Conservation (phyloP, 192 early-diverging fungal genomes). For the Backusella tuberculispora region DNA sequence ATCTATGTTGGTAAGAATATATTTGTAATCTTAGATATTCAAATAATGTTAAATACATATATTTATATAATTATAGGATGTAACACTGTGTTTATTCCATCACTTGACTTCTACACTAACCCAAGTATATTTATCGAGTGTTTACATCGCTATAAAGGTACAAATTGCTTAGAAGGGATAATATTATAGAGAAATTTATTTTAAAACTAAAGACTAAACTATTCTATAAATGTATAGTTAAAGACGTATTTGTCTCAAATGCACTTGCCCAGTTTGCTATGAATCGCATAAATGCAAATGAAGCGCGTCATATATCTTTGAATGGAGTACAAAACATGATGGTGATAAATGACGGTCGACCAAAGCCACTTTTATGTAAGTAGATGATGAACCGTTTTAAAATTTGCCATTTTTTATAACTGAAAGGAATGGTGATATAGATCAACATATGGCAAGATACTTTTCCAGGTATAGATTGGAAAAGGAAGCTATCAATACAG, state of each 20-base stretch:
- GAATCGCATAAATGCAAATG: conserved; percentile 46
- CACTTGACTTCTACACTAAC: conserved; percentile 59
- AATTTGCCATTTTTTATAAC: neutral
- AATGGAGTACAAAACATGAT: conserved; percentile 65
- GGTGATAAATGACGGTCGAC: conserved; percentile 58
- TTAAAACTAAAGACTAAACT: neutral
- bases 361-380: conserved; percentile 51
- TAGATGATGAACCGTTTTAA: neutral
- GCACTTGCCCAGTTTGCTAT: conserved; percentile 73
- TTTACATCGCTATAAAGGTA: conserved; percentile 69
- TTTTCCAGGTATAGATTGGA: conserved; percentile 70
- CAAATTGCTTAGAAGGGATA: no score
- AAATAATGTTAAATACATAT: neutral
- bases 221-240: conserved; percentile 46
- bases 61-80: conserved; percentile 45
- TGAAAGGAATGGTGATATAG: conserved; percentile 8
- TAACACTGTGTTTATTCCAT: conserved; percentile 65
- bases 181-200: neutral
- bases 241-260: conserved; percentile 68
- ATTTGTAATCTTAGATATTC: neutral
- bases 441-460: conserved; percentile 58
- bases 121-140: conserved; percentile 74
- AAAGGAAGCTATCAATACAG: conserved; percentile 67
- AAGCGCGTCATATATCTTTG: conserved; percentile 23
- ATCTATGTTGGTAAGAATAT: conserved; percentile 37